Base-by-base conservation (phyloP, 2,329 filamentous ascomycete species). In the Ophiocordyceps unilateralis region DNA sequence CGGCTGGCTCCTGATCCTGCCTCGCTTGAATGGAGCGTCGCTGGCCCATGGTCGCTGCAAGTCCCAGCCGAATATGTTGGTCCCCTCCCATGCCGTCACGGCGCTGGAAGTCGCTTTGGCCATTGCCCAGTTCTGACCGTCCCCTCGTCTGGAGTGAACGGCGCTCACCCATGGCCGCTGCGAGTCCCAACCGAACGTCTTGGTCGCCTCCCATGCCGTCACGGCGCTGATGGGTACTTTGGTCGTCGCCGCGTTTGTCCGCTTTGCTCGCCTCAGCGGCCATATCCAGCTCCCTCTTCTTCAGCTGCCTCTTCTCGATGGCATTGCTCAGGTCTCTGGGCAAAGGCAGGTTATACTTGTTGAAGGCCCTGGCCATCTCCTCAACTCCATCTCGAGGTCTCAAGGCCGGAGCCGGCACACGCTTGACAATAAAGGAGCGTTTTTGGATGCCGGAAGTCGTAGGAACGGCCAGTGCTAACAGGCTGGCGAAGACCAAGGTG, bases 351-450 rank as follows among this genome's bases (percentile, higher is more conserved):
- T 72, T 70, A 58, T 72, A 86, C 58, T 88, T 88, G 51, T 67
- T 62, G 57, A 81, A 79, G 15, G 80, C 74, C 60, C 75, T 82
- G 41, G 71, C 60, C 50, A 88, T 66, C 41, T 79, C 77, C 44
- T 53, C 58, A 0, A 69, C 65, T n/a, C 79, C 78, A 62, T 81
- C 68, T 47, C 56, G 59, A 19, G 68, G 60, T 20, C 66, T 63
- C 54, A 76, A 76, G 44, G 65, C 64, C n/a, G 62, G 62, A 50
- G 76, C 78, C 42, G 65, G 59, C 40, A 72, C 61, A 30, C 78
- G 68, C 41, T 74, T 68, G 28, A 83, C 68, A 55, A 70, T 74
- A 63, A 81, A 83, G 8, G 74, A 75, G 20, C 70, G 66, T 55
- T 72, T 74, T 48, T 66, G 55, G 9, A 71, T 51, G 55, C 49